Percentiles rank a stretch among this genome's conserved stretches.
phyloP scores from a whole-genome alignment of 2,329 filamentous ascomycete species.

The Hypoxylon sp. region DNA sequence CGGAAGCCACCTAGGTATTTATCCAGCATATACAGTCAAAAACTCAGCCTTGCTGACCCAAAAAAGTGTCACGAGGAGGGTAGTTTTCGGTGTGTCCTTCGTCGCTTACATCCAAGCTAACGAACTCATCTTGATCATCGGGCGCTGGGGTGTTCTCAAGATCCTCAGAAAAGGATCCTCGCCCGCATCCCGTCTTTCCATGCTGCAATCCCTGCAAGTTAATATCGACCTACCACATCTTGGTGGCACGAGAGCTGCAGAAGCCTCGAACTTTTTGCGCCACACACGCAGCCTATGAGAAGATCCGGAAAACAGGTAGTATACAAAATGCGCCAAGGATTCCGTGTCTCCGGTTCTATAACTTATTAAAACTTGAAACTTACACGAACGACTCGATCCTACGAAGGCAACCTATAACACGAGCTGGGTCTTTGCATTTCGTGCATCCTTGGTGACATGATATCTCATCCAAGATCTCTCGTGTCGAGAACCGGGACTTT shows the following conservation, averaged over 20 bases:
- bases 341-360: constrained; percentile 13
- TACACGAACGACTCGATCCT: constrained; percentile 23
- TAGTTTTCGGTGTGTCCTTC: constrained; percentile 30
- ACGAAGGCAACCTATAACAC: constrained; percentile 37
- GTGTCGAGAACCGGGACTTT: constrained; percentile 15
- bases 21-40: constrained; percentile 29
- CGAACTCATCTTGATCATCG: constrained; percentile 24
- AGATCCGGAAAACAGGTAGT: constrained; percentile 4
- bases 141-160: constrained; percentile 25
- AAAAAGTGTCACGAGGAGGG: constrained; percentile 35
- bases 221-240: constrained; percentile 21
- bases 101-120: constrained; percentile 24
- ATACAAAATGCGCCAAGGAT: constrained; percentile 17
- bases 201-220: constrained; percentile 35
- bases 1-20: constrained; percentile 27
- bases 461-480: constrained; percentile 3
- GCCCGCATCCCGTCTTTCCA: constrained; percentile 32
- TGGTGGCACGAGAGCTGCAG: constrained; percentile 27
- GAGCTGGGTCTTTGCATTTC: constrained; percentile 26
- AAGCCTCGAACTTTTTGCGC: constrained; percentile 32
- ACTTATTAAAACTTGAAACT: constrained; percentile 9
- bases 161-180: constrained; percentile 31
- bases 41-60: constrained; percentile 40
- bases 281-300: constrained; percentile 33
- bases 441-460: constrained; percentile 20